phyloP scores from a whole-genome alignment of 2,329 filamentous ascomycete species.

The Leptographium galeiforme region DNA sequence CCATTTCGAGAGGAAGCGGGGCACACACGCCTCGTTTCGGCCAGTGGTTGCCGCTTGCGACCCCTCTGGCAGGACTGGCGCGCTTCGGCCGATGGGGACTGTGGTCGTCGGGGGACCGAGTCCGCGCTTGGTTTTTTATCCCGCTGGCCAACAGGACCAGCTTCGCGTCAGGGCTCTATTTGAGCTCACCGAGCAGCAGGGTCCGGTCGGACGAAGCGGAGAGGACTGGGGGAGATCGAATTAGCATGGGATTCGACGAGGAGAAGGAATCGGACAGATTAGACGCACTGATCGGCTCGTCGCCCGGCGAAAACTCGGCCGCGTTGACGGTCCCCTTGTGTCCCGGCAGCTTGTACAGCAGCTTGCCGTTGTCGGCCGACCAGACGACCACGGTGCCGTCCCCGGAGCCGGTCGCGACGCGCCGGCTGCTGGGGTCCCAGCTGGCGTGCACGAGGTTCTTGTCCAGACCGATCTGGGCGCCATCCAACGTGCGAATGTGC shows the following conservation, averaged over 20 bases:
- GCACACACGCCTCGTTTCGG: no score
- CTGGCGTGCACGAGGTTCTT: constrained; percentile 84
- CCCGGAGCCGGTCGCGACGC: constrained; percentile 76
- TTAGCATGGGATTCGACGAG: not conserved
- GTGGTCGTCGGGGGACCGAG: no score
- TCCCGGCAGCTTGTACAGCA: constrained; percentile 87
- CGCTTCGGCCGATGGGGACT: no score
- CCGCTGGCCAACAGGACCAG: no score
- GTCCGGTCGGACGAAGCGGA: constrained; percentile 84
- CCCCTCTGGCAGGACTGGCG: no score
- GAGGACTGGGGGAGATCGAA: constrained; percentile 44
- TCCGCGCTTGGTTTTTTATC: no score
- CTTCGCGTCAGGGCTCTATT: not conserved
- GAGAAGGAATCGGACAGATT: not conserved
- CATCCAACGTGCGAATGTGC: constrained; percentile 78
- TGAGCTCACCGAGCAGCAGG: constrained; percentile 61
- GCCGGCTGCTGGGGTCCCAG: constrained; percentile 79
- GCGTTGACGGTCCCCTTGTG: constrained; percentile 94
- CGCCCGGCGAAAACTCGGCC: constrained; percentile 74
- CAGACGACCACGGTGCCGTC: constrained; percentile 87
- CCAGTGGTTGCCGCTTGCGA: no score
- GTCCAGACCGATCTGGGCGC: constrained; percentile 75
- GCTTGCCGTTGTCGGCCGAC: constrained; percentile 77
- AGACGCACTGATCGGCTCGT: constrained; percentile 75
- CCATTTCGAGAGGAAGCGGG: no score